Percentiles rank a stretch among this genome's conserved stretches.
These are phyloP conservation scores for Pseudogymnoascus sp. DNA, from an alignment of 2,329 filamentous ascomycete genomes.

Conservation along the genomic window DNA sequence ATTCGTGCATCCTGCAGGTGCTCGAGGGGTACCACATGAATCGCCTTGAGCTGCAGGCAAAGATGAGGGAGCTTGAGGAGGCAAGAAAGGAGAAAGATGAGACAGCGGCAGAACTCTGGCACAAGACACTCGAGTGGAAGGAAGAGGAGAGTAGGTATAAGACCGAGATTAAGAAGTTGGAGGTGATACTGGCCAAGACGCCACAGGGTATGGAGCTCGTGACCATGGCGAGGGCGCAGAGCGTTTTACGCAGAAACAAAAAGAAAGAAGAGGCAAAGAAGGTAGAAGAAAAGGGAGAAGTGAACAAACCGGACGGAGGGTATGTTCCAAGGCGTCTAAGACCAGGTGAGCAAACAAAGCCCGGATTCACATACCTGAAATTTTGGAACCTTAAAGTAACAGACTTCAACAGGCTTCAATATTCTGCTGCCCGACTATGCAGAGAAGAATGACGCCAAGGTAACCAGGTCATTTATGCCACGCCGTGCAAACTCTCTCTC, in stretches of 20 bases:
- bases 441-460: not conserved
- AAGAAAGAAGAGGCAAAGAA: not conserved
- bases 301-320: not conserved
- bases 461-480: not conserved
- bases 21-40: constrained; percentile 25
- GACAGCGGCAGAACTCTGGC: constrained; percentile 16
- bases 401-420: not conserved
- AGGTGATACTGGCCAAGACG: constrained; percentile 25
- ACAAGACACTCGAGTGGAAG: constrained; percentile 21
- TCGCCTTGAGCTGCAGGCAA: constrained; percentile 16
- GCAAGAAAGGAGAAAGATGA: constrained; percentile 20
- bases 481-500: not conserved
- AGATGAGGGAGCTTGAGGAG: constrained; percentile 20
- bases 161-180: constrained; percentile 25
- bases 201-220: constrained; percentile 26
- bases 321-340: constrained; percentile 4
- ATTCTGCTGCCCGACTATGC: not conserved
- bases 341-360: not conserved
- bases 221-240: constrained; percentile 23
- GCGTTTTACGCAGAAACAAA: constrained; percentile 20
- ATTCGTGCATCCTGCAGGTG: constrained; percentile 26
- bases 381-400: not conserved
- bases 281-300: not conserved
- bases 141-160: constrained; percentile 25
- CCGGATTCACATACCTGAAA: not conserved